phyloP scores from a whole-genome alignment of 2,329 filamentous ascomycete species.

The Fusarium pseudograminearum region DNA sequence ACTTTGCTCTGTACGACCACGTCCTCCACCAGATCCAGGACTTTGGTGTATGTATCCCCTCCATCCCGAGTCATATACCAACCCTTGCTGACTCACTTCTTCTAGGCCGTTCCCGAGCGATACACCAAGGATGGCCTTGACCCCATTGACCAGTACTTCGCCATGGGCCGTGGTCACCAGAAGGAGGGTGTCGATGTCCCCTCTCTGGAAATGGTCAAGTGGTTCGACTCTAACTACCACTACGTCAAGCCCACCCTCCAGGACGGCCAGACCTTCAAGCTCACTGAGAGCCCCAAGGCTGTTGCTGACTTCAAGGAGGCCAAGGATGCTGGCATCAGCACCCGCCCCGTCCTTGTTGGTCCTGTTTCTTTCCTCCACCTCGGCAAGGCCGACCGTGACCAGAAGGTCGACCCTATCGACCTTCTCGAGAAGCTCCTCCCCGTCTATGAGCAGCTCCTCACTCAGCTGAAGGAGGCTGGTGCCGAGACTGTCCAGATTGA shows the following conservation, averaged over 20 bases:
- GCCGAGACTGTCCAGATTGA: slow-evolving; percentile 98
- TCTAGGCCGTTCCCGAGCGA: slow-evolving; percentile 86
- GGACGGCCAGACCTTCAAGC: slow-evolving; percentile 96
- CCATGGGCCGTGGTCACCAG: slow-evolving; percentile 99
- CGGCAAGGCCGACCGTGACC: slow-evolving; percentile 96
- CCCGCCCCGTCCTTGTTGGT: slow-evolving; percentile 93
- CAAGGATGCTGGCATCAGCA: slow-evolving; percentile 94
- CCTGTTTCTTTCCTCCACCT: slow-evolving; percentile 98
- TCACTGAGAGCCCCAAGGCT: slow-evolving; percentile 88
- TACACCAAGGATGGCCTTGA: slow-evolving; percentile 92
- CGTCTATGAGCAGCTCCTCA: slow-evolving; percentile 92
- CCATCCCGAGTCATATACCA: background rate
- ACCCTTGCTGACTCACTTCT: slow-evolving; percentile 25
- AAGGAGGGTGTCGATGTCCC: slow-evolving; percentile 94
- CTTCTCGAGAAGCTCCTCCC: slow-evolving; percentile 94
- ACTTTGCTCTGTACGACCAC: slow-evolving; percentile 99
- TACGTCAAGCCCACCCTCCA: slow-evolving; percentile 99
- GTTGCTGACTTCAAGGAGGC: slow-evolving; percentile 95
- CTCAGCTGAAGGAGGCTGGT: slow-evolving; percentile 94
- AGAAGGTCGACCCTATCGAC: slow-evolving; percentile 92
- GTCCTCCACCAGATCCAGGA: slow-evolving; percentile 98
- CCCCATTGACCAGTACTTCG: slow-evolving; percentile 96
- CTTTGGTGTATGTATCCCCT: slow-evolving; percentile 78
- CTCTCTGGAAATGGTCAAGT: slow-evolving; percentile 99
- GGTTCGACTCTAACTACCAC: slow-evolving; percentile 99